Evolutionary conservation across 805 yeast species (phyloP).

Genomic region (Saturnispora hagleri): DNA sequence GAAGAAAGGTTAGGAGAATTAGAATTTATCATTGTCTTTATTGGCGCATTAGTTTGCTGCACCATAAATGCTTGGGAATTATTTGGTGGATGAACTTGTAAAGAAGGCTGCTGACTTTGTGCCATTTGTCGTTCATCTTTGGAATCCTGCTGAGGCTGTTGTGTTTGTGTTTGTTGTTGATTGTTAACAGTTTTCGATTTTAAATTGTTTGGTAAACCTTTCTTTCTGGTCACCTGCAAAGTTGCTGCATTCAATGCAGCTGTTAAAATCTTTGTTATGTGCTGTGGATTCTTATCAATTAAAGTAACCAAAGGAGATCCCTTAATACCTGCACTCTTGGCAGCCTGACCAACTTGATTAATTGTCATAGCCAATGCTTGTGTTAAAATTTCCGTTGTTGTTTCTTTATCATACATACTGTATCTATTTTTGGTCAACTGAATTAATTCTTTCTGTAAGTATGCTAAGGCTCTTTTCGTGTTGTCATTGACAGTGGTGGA

Average conservation of each 20-base stretch:
- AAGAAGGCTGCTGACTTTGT: background rate
- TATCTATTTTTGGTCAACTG: slow-evolving; percentile 63
- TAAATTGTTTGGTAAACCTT: slow-evolving; percentile 29
- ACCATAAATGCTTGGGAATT: background rate
- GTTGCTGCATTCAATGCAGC: slow-evolving; percentile 78
- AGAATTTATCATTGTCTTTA: background rate
- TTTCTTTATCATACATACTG: slow-evolving; percentile 66
- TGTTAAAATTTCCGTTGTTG: slow-evolving; percentile 77
- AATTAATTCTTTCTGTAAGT: slow-evolving; percentile 79
- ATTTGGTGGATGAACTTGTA: background rate
- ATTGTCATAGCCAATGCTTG: slow-evolving; percentile 90
- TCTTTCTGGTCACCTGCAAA: slow-evolving; percentile 46
- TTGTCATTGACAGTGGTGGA: slow-evolving; percentile 31
- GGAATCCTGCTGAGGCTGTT: slow-evolving; percentile 9
- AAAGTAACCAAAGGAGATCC: slow-evolving; percentile 71
- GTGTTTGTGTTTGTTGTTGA: slow-evolving; percentile 4
- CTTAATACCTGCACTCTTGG: slow-evolving; percentile 72
- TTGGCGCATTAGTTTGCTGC: background rate
- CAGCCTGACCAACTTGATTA: slow-evolving; percentile 81
- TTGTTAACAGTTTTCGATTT: slow-evolving; percentile 10
- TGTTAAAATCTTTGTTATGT: slow-evolving; percentile 66
- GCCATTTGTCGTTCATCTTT: slow-evolving; percentile 1
- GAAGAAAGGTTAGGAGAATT: background rate
- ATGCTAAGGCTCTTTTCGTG: slow-evolving; percentile 66
- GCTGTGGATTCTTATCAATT: slow-evolving; percentile 75